Evolutionary conservation across 2,329 filamentous ascomycete species (phyloP).

Genomic region (Cryphonectria japonica): DNA sequence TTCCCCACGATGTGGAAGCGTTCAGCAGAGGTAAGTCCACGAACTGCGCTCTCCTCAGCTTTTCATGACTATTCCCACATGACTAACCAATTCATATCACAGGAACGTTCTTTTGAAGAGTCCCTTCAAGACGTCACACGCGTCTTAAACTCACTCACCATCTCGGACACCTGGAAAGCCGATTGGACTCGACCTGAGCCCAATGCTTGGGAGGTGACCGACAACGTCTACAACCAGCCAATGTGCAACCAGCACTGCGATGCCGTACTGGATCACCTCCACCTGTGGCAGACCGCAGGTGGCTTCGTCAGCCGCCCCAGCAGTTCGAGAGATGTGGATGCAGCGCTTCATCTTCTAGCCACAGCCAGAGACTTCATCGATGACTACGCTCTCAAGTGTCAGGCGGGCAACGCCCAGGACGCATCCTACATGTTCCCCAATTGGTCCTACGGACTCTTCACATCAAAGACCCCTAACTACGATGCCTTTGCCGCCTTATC

Average conservation of each 20-base stretch:
- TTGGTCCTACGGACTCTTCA: not conserved
- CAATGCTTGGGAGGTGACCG: not conserved
- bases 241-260: not conserved
- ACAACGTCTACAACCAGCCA: not conserved
- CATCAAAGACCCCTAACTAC: no score
- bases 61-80: not conserved
- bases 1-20: not conserved
- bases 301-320: not conserved
- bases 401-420: not conserved
- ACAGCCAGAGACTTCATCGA: not conserved
- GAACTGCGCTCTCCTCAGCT: not conserved
- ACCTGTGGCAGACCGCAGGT: not conserved
- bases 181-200: not conserved
- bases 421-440: not conserved
- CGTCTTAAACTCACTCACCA: not conserved
- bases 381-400: conserved; percentile 11
- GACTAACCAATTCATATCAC: not conserved
- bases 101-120: not conserved
- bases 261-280: not conserved
- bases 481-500: not conserved
- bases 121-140: not conserved
- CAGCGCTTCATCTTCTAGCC: not conserved
- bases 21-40: not conserved
- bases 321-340: not conserved
- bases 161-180: not conserved